Evolutionary conservation across 306 rosid species (phyloP).

Genomic region (Begonia peltatifolia): DNA sequence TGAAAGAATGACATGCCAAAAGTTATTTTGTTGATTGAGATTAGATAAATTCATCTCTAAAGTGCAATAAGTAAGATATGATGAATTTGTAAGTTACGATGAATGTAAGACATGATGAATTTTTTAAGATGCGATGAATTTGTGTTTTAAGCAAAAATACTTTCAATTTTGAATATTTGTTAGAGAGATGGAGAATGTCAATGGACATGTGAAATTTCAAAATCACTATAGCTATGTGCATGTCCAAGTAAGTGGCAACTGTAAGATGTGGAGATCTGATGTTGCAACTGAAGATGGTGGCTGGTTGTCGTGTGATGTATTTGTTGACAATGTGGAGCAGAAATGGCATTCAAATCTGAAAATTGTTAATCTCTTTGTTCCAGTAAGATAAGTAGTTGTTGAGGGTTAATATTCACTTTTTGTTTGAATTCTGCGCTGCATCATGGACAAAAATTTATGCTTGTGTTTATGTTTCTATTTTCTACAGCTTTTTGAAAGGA

Average conservation of each 20-base stretch:
- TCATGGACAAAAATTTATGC: conserved; percentile 7
- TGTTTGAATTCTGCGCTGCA: neutral
- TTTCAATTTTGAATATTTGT: conserved; percentile 9
- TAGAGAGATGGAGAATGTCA: conserved; percentile 78
- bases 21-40: no score
- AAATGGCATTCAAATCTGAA: conserved; percentile 87
- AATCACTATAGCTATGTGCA: conserved; percentile 57
- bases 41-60: no score
- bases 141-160: conserved; percentile 1
- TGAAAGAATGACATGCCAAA: no score
- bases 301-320: conserved; percentile 79
- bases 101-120: neutral
- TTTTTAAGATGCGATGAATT: neutral
- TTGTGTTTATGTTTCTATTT: conserved; percentile 15
- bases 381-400: conserved; percentile 45
- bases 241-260: conserved; percentile 70
- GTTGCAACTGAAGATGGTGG: conserved; percentile 64
- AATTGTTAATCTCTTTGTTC: conserved; percentile 58
- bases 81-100: no score
- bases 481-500: conserved; percentile 87
- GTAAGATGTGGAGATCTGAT: conserved; percentile 78
- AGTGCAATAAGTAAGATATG: no score
- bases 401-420: neutral
- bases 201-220: conserved; percentile 68
- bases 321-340: conserved; percentile 60